Evolutionary conservation across 345 rosid species (phyloP), one percentile per base, ranked within the genome.

Genomic region (Sonneratia caseolaris): DNA sequence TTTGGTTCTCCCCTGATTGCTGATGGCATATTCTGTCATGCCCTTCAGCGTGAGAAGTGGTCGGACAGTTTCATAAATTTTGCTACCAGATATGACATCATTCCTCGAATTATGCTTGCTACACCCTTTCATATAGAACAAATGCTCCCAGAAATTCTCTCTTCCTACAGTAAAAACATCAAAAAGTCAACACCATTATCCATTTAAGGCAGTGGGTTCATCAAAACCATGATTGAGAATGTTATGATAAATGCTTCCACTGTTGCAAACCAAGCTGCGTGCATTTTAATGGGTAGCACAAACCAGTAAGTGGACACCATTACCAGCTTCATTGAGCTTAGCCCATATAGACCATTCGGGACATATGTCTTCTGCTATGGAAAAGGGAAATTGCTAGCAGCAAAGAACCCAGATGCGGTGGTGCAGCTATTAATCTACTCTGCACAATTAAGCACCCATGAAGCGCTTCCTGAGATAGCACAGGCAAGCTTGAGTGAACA

Each of bases 1-100:
- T 94, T 89, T 73, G 97, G 93, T 59, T 93, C 97, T 74, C 98
- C 98, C 43, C 82, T 91, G 22, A 82, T 86, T 10, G 92, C 87
- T 13, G 90, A 89, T 74, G 72, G 19, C 72, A 71, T 87, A 49
- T 76, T 91, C 68, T 79, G 79, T 71, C 93, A 84, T 49, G 94
- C 98, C 4, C 77, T 94, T 24, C 76, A 80, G 49, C 84, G 97
- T 8, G 96, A 94, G 76, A 75, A 77, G 4, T 94, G 97, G 96
- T 84, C 92, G 16, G 73, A 69, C n/a, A 73, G 37, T 79, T 90
- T 91, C 76, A 65, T 83, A 1, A 86, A 91, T 76, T 89, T 91
- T 10, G 84, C 91, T 24, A 79, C 70, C 72, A 85, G 84, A 72
- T 82, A 85, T 65, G 97, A 94, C 66, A 83, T 94, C 7, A 76